A percentile compares a stretch with the other conserved stretches of the same genome.
These are phyloP conservation scores for Meyerozyma athensensis DNA, from an alignment of 1,139 yeast species.

Conservation along the genomic window DNA sequence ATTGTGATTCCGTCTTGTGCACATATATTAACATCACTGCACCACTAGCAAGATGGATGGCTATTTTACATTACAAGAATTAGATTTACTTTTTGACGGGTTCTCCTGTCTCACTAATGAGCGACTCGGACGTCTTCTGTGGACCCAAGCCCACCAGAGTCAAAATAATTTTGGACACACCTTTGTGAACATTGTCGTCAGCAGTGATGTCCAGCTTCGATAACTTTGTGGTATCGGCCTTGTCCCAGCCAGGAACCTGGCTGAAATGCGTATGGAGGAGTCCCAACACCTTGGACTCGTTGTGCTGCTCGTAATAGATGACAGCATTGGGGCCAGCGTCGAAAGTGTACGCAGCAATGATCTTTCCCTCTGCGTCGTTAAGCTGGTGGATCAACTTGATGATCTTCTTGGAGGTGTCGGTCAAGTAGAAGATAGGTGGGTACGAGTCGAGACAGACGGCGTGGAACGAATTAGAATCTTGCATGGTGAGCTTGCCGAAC, in stretches of 20 bases:
- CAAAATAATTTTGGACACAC: slow-evolving; percentile 76
- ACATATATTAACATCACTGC: not conserved
- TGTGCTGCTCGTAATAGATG: slow-evolving; percentile 71
- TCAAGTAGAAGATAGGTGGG: slow-evolving; percentile 94
- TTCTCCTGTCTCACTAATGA: slow-evolving; percentile 44
- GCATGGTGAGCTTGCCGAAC: slow-evolving; percentile 91
- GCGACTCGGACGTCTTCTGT: slow-evolving; percentile 45
- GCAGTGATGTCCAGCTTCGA: slow-evolving; percentile 31
- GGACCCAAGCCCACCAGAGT: slow-evolving; percentile 92
- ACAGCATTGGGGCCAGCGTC: slow-evolving; percentile 99
- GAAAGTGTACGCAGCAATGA: slow-evolving; percentile 89
- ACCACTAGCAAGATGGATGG: not conserved
- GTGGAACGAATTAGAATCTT: slow-evolving; percentile 94
- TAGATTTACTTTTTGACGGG: slow-evolving; percentile 17
- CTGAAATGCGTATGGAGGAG: slow-evolving; percentile 51
- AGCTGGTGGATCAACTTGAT: slow-evolving; percentile 77
- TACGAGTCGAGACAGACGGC: slow-evolving; percentile 92
- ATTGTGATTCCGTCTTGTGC: not conserved
- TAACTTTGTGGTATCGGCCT: slow-evolving; percentile 24
- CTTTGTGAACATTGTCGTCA: slow-evolving; percentile 52
- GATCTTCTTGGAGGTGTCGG: slow-evolving; percentile 88
- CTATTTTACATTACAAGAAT: not conserved
- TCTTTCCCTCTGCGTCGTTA: slow-evolving; percentile 60
- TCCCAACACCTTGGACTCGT: slow-evolving; percentile 66
- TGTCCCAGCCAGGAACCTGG: slow-evolving; percentile 69